A percentile compares a stretch with the other conserved stretches of the same genome.
Conservation (phyloP, 148 eudicot species). For the Rhododendron williamsianum region DNA sequence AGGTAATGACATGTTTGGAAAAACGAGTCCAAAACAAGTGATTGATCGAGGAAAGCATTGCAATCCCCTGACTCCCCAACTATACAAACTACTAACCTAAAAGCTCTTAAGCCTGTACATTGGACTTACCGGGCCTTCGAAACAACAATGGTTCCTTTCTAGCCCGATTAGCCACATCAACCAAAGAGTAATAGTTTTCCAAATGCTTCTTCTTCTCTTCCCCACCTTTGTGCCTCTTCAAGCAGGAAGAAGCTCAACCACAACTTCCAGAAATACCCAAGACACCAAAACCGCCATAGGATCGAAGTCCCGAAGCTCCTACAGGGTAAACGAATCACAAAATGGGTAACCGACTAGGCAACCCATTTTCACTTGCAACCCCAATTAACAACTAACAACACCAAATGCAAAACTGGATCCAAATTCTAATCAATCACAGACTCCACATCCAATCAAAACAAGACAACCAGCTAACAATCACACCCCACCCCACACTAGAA, state of each 20-base stretch:
- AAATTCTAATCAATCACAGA: conserved; percentile 12
- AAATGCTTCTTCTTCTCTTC: not conserved
- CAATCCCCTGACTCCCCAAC: not conserved
- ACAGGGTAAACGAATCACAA: not conserved
- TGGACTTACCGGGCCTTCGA: not conserved
- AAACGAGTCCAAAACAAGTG: not conserved
- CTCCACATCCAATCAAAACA: conserved; percentile 7
- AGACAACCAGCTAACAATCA: not conserved
- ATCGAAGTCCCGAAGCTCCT: not conserved
- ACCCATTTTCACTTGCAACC: not conserved
- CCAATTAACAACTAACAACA: not conserved
- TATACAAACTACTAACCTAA: not conserved
- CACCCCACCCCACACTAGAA: conserved; percentile 9
- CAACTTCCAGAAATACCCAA: not conserved
- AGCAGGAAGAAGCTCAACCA: not conserved
- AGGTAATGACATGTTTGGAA: not conserved
- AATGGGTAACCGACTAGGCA: not conserved
- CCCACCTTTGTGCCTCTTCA: not conserved
- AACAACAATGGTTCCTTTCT: not conserved
- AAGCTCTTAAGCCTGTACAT: not conserved
- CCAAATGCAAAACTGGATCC: conserved; percentile 17
- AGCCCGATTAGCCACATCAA: not conserved
- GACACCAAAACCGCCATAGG: not conserved
- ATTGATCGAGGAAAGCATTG: not conserved
- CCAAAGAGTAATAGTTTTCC: not conserved